These are phyloP conservation scores for Nitzschia sp. DNA, from an alignment of 108 stramenopile genomes.

Conservation along the genomic window DNA sequence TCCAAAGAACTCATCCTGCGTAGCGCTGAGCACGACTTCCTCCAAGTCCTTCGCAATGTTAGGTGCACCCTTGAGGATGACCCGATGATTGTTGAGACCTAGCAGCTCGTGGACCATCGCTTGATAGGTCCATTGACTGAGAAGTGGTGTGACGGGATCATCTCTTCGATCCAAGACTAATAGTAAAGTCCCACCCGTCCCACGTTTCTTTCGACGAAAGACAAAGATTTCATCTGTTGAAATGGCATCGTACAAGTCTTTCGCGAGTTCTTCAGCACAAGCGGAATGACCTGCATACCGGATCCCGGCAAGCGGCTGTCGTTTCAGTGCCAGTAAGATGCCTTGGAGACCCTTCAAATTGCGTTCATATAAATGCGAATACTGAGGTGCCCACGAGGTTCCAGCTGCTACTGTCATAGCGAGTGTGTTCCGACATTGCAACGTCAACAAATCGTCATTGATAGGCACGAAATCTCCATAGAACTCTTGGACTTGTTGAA, in stretches of 20 bases:
- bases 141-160: constrained; percentile 98
- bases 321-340: constrained; percentile 88
- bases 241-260: constrained; percentile 79
- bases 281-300: constrained; percentile 86
- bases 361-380: constrained; percentile 77
- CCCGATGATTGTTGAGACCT: constrained; percentile 96
- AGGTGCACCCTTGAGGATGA: constrained; percentile 91
- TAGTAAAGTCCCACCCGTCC: constrained; percentile 54
- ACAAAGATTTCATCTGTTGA: constrained; percentile 92
- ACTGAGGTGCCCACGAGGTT: constrained; percentile 61
- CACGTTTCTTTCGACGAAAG: constrained; percentile 62
- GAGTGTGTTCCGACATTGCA: constrained; percentile 85
- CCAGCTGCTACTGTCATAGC: constrained; percentile 73
- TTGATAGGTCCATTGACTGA: constrained; percentile 99
- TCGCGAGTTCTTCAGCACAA: constrained; percentile 79
- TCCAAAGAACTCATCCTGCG: constrained; percentile 94
- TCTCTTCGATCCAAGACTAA: constrained; percentile 96
- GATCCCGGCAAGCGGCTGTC: constrained; percentile 81
- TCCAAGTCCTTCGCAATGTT: constrained; percentile 93
- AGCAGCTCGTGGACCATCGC: constrained; percentile 99
- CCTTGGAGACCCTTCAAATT: constrained; percentile 86
- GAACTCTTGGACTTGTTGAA: constrained; percentile 96
- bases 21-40: constrained; percentile 92
- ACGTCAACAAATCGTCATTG: constrained; percentile 90
- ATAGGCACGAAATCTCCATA: constrained; percentile 97